A percentile compares a stretch with the other conserved stretches of the same genome.
Conservation (phyloP, 2,329 filamentous ascomycete species). For the Karstenula rhodostoma region DNA sequence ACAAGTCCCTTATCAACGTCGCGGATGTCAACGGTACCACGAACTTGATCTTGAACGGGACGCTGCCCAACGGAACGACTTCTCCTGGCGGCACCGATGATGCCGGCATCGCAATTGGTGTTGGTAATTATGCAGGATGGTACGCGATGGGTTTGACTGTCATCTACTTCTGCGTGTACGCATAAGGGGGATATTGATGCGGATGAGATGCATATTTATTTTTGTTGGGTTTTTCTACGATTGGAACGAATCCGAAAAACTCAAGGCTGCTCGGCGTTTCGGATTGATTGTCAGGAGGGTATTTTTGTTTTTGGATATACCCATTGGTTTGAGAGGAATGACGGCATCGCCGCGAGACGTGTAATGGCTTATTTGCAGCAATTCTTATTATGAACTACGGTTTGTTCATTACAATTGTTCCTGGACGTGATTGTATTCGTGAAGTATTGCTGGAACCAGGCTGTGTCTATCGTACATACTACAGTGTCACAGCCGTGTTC, state of each 20-base stretch:
- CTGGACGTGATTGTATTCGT: not conserved
- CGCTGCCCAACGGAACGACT: conserved; percentile 67
- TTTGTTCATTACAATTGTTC: not conserved
- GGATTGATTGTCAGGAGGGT: not conserved
- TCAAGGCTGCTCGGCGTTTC: not conserved
- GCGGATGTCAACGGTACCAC: conserved; percentile 68
- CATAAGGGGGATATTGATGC: not conserved
- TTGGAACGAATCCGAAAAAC: not conserved
- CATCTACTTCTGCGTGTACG: conserved; percentile 27
- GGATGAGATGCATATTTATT: not conserved
- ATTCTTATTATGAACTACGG: not conserved
- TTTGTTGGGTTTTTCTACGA: not conserved
- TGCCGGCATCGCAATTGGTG: conserved; percentile 27
- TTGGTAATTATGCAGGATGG: conserved; percentile 47
- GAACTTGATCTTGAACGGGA: conserved; percentile 78
- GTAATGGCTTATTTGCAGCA: not conserved
- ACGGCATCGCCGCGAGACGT: not conserved
- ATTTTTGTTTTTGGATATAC: conserved; percentile 1
- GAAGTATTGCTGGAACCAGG: too few species aligned
- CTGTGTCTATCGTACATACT: not conserved
- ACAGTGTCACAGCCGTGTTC: too few species aligned
- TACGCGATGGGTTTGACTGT: conserved; percentile 51
- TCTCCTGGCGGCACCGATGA: conserved; percentile 49
- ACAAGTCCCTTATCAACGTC: conserved; percentile 69
- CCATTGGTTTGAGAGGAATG: not conserved